Conservation (phyloP, 257 asterid species). For the Primulina eburnea region DNA sequence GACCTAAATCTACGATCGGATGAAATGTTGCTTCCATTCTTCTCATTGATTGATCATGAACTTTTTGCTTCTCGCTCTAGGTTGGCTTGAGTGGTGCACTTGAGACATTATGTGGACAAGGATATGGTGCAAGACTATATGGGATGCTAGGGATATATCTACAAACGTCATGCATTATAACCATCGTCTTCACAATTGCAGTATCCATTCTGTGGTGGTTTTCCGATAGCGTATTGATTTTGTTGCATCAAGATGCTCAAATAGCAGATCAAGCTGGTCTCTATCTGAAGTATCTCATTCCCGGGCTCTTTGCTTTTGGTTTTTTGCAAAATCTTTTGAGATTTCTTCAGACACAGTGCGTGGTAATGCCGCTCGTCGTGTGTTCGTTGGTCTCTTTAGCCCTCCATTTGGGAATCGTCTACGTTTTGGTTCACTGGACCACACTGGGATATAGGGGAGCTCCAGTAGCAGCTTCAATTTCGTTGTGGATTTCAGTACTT, state of each 20-base stretch:
- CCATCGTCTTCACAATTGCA: constrained; percentile 31
- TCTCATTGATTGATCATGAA: neutral
- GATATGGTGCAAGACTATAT: constrained; percentile 62
- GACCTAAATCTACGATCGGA: constrained; percentile 31
- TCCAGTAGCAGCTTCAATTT: constrained; percentile 57
- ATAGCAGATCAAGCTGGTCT: constrained; percentile 53
- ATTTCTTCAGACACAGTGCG: constrained; percentile 68
- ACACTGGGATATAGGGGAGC: constrained; percentile 53
- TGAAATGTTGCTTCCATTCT: constrained; percentile 49
- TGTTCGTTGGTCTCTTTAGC: constrained; percentile 50
- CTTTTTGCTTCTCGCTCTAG: constrained; percentile 27
- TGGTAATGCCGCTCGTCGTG: constrained; percentile 48
- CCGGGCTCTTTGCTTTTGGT: constrained; percentile 68
- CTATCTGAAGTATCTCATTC: constrained; percentile 58
- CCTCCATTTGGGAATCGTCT: constrained; percentile 55
- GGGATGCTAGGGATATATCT: constrained; percentile 58
- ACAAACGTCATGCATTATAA: constrained; percentile 64
- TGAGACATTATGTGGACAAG: constrained; percentile 87
- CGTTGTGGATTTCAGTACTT: constrained; percentile 57
- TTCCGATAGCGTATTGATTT: constrained; percentile 39
- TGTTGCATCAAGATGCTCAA: constrained; percentile 57
- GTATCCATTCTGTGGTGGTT: constrained; percentile 64
- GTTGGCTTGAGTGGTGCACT: constrained; percentile 84
- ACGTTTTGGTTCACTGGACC: constrained; percentile 43
- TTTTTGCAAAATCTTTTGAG: constrained; percentile 57